phyloP scores from a whole-genome alignment of 2,329 filamentous ascomycete species.

The Fusarium nodosum region DNA sequence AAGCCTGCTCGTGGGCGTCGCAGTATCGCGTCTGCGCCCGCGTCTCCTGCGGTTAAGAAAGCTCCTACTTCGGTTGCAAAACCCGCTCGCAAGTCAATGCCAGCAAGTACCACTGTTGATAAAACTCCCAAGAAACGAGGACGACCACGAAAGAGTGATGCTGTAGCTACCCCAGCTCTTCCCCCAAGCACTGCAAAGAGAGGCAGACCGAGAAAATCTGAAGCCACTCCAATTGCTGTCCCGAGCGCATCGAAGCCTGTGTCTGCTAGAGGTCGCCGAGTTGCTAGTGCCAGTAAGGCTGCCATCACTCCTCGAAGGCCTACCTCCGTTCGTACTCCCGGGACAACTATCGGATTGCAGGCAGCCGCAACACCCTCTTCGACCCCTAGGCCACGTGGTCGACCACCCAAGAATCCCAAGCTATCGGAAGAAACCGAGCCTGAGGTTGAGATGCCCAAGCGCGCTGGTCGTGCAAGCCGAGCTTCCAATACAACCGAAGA shows the following conservation, averaged over 20 bases:
- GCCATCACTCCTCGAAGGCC: slow-evolving; percentile 17
- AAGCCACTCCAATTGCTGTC: slow-evolving; percentile 20
- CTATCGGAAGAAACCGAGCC: slow-evolving; percentile 13
- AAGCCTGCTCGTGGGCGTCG: slow-evolving; percentile 31
- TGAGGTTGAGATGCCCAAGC: slow-evolving; percentile 12
- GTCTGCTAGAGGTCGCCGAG: slow-evolving; percentile 26
- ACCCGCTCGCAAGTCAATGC: slow-evolving; percentile 45
- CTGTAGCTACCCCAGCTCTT: slow-evolving; percentile 30
- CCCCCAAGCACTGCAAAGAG: slow-evolving; percentile 35
- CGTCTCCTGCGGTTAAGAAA: slow-evolving; percentile 31
- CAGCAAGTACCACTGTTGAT: slow-evolving; percentile 25
- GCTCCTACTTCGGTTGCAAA: slow-evolving; percentile 24
- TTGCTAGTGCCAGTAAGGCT: slow-evolving; percentile 33
- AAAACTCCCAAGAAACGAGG: slow-evolving; percentile 45
- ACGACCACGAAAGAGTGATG: slow-evolving; percentile 46
- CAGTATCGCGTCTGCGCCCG: slow-evolving; percentile 29
- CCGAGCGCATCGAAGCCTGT: slow-evolving; percentile 29
- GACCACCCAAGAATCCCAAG: slow-evolving; percentile 41
- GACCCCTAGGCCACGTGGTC: slow-evolving; percentile 45
- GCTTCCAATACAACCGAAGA: slow-evolving; percentile 4
- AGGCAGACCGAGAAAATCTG: slow-evolving; percentile 45
- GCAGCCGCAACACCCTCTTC: slow-evolving; percentile 22
- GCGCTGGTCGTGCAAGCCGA: slow-evolving; percentile 3
- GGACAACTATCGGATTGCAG: slow-evolving; percentile 28
- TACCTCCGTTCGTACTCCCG: slow-evolving; percentile 16